Evolutionary conservation across 768 basidiomycete genomes (phyloP).

Genomic region (Symmetrospora coprosmae): DNA sequence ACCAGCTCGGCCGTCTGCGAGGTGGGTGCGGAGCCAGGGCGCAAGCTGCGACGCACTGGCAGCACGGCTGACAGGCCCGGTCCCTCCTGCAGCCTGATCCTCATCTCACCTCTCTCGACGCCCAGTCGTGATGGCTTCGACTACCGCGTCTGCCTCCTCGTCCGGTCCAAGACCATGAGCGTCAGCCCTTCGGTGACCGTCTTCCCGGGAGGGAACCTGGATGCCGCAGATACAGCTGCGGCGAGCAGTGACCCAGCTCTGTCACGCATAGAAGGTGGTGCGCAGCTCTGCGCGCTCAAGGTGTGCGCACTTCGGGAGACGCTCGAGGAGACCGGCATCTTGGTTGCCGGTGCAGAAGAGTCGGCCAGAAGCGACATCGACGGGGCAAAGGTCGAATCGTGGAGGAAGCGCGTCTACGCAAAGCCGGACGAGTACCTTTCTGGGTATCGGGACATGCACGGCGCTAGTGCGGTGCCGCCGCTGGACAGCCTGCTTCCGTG

Average conservation of each 20-base stretch:
- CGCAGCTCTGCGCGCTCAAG: constrained; percentile 5
- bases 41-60: no score
- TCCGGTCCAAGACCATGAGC: constrained; percentile 10
- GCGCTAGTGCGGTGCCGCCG: no score
- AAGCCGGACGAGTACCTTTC: no score
- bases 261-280: background rate
- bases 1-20: background rate
- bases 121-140: constrained; percentile 23
- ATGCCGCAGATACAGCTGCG: background rate
- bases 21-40: no score
- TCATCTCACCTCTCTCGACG: background rate
- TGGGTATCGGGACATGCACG: no score
- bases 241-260: background rate
- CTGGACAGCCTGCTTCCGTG: no score
- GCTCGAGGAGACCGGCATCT: constrained; percentile 29
- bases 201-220: constrained; percentile 26
- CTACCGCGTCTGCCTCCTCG: constrained; percentile 27
- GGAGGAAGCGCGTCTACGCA: no score
- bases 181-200: constrained; percentile 25
- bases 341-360: no score
- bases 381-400: no score
- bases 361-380: no score
- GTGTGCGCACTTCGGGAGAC: constrained; percentile 28
- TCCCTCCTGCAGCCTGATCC: background rate
- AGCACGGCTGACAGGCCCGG: background rate